phyloP scores from a whole-genome alignment of 805 yeast species.

The Lipomyces sp. region DNA sequence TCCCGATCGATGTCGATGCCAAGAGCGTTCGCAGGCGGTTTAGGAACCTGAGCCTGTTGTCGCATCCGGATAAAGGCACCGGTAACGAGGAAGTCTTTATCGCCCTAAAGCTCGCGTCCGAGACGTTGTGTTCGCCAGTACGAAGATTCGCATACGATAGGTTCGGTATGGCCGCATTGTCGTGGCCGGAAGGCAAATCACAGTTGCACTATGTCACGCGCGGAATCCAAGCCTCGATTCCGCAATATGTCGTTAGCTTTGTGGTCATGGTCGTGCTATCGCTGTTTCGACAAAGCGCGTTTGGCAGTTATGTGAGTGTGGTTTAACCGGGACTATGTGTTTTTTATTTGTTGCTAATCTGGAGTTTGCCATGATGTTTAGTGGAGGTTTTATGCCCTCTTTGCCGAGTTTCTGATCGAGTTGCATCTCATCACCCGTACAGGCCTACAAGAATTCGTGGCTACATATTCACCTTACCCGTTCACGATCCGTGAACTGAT shows the following conservation, averaged over 20 bases:
- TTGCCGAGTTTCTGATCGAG: slow-evolving; percentile 37
- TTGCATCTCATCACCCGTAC: slow-evolving; percentile 39
- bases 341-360: not conserved
- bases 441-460: slow-evolving; percentile 18
- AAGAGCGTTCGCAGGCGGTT: slow-evolving; percentile 37
- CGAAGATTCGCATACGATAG: slow-evolving; percentile 82
- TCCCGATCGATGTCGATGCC: slow-evolving; percentile 33
- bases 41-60: slow-evolving; percentile 38
- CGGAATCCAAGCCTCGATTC: slow-evolving; percentile 19
- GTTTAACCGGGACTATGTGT: not conserved
- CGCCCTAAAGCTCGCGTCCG: slow-evolving; percentile 77
- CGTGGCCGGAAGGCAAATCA: slow-evolving; percentile 44
- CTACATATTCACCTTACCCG: slow-evolving; percentile 30
- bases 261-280: slow-evolving; percentile 31
- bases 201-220: slow-evolving; percentile 16
- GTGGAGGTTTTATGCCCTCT: slow-evolving; percentile 40
- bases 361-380: not conserved
- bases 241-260: slow-evolving; percentile 33
- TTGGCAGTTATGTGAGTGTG: slow-evolving; percentile 30
- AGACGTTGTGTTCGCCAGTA: slow-evolving; percentile 71
- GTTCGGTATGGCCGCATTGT: slow-evolving; percentile 81
- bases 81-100: slow-evolving; percentile 38
- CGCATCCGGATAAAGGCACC: slow-evolving; percentile 47
- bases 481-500: slow-evolving; percentile 34
- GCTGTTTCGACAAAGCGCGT: slow-evolving; percentile 32